Conservation (phyloP, 306 rosid genomes). For the Glycine tomentella region DNA sequence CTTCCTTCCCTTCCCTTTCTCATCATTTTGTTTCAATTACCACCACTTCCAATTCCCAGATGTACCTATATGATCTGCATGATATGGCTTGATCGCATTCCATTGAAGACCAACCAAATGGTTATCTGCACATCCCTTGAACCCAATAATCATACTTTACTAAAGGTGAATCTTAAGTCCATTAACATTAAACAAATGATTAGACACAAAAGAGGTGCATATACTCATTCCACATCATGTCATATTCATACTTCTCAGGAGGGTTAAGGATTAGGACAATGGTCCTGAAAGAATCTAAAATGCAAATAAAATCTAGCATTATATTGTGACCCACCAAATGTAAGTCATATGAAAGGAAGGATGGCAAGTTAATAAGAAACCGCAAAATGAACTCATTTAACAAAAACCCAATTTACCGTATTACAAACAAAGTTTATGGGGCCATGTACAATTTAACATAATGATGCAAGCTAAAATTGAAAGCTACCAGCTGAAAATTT, state of each 20-base stretch:
- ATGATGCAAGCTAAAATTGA: not conserved
- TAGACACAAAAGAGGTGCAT: not conserved
- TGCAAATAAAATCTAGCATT: slow-evolving; percentile 1
- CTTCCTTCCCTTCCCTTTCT: too few species aligned
- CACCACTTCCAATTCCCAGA: too few species aligned
- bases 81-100: too few species aligned
- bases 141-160: too few species aligned
- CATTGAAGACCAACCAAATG: too few species aligned
- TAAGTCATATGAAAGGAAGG: not conserved
- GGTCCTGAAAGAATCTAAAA: not conserved
- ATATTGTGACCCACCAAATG: not conserved
- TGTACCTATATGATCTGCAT: too few species aligned
- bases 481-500: not conserved
- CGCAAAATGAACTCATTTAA: not conserved
- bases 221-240: not conserved
- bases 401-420: not conserved
- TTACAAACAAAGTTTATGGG: slow-evolving; percentile 13
- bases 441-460: slow-evolving; percentile 3
- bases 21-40: too few species aligned
- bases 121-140: too few species aligned
- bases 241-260: not conserved
- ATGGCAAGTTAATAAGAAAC: not conserved
- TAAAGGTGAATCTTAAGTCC: too few species aligned
- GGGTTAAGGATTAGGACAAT: not conserved
- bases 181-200: too few species aligned